phyloP scores from a whole-genome alignment of 2,329 filamentous ascomycete species.

The Epichloe glyceriae region DNA sequence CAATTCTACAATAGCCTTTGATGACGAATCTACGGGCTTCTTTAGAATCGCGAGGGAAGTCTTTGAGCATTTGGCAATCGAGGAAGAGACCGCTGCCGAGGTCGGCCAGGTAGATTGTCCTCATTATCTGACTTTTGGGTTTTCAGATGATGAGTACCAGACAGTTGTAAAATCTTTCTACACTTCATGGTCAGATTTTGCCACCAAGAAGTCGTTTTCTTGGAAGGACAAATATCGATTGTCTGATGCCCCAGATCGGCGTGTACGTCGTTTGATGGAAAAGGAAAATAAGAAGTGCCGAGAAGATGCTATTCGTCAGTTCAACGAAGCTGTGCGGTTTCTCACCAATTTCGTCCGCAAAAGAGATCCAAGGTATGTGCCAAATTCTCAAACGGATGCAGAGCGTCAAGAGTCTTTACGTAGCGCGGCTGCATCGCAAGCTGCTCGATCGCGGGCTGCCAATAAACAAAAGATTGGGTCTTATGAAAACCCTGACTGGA shows the following conservation, averaged over 20 bases:
- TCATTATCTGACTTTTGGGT: constrained; percentile 74
- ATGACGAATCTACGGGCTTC: constrained; percentile 70
- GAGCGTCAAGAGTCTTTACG: constrained; percentile 69
- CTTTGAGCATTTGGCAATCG: constrained; percentile 67
- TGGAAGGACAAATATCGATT: constrained; percentile 82
- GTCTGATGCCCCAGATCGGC: constrained; percentile 76
- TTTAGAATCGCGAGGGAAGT: constrained; percentile 65
- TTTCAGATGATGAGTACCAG: constrained; percentile 63
- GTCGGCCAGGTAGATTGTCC: constrained; percentile 48
- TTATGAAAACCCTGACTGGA: constrained; percentile 63
- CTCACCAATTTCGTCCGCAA: constrained; percentile 83
- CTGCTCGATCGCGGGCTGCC: constrained; percentile 66
- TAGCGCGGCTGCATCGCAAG: constrained; percentile 70
- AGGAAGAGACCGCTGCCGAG: constrained; percentile 64
- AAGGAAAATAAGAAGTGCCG: constrained; percentile 83
- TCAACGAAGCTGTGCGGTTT: constrained; percentile 82
- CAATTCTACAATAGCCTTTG: constrained; percentile 63
- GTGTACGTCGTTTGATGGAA: constrained; percentile 74
- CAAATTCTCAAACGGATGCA: constrained; percentile 63
- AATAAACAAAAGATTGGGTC: constrained; percentile 62
- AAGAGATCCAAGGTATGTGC: constrained; percentile 73
- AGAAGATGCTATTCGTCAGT: constrained; percentile 73
- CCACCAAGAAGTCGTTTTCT: constrained; percentile 71
- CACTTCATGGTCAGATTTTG: constrained; percentile 63
- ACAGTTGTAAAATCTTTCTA: constrained; percentile 71